These are phyloP conservation scores for Alternaria arborescens DNA, from an alignment of 2,329 filamentous ascomycete genomes.

Conservation along the genomic window DNA sequence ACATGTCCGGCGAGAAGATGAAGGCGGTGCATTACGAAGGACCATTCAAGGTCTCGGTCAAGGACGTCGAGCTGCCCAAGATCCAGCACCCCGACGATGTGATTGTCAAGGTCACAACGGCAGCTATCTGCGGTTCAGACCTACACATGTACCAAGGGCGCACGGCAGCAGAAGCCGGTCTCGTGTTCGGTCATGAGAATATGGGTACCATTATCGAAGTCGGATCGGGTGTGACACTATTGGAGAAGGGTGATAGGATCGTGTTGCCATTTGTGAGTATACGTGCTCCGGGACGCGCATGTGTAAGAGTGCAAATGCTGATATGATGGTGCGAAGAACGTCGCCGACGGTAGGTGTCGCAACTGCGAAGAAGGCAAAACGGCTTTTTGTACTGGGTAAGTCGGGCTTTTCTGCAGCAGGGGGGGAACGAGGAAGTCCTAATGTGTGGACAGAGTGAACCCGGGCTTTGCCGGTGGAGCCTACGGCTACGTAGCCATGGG, in stretches of 20 bases:
- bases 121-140: conserved; percentile 65
- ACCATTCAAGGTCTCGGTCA: conserved; percentile 69
- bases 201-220: conserved; percentile 67
- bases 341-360: conserved; percentile 58
- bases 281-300: too few species aligned
- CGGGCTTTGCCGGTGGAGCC: conserved; percentile 67
- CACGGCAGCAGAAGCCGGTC: conserved; percentile 68
- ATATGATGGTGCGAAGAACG: conserved; percentile 5
- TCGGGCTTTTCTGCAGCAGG: not conserved
- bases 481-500: conserved; percentile 72
- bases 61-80: conserved; percentile 66
- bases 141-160: conserved; percentile 71
- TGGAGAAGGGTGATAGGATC: conserved; percentile 70
- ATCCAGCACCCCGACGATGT: conserved; percentile 71
- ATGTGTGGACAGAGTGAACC: conserved; percentile 56
- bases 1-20: conserved; percentile 55
- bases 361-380: conserved; percentile 72
- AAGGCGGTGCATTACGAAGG: conserved; percentile 71
- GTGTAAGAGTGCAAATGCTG: not conserved
- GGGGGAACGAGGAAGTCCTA: not conserved
- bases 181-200: conserved; percentile 70
- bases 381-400: conserved; percentile 68
- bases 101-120: conserved; percentile 71
- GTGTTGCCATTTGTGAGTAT: conserved; percentile 66
- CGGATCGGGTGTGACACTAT: conserved; percentile 66